Conservation (phyloP, 78 protist species). For the Anaeramoeba flamelloides region DNA sequence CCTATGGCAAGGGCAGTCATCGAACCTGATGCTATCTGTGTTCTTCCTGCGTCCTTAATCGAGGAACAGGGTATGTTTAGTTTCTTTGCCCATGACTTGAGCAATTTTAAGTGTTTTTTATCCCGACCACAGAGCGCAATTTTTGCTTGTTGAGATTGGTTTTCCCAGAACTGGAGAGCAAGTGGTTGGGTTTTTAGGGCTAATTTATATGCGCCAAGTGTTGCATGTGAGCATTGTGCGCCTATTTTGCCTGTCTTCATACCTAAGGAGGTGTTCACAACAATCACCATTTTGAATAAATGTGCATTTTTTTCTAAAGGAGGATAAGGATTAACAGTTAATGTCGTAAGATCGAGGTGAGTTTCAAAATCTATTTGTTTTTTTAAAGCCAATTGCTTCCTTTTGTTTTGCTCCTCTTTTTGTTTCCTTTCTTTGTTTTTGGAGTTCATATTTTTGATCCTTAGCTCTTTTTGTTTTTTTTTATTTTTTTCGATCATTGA, state of each 20-base stretch:
- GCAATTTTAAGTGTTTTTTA: not conserved
- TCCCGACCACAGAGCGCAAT: not conserved
- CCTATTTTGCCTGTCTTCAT: not conserved
- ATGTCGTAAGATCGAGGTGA: no score
- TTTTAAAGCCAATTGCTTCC: no score
- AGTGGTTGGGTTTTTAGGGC: not conserved
- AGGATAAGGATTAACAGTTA: no score
- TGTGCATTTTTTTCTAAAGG: not conserved
- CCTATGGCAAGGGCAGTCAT: not conserved
- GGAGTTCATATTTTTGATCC: no score
- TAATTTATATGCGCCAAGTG: not conserved
- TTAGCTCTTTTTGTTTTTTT: no score
- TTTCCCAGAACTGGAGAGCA: not conserved
- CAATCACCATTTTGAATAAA: not conserved
- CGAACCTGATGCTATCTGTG: not conserved
- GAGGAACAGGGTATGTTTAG: not conserved
- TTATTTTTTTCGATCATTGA: no score
- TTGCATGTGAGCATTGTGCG: not conserved
- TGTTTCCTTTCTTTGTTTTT: no score
- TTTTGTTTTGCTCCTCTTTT: no score
- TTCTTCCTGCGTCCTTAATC: not conserved
- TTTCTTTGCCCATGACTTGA: not conserved
- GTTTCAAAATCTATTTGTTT: no score
- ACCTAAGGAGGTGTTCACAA: not conserved
- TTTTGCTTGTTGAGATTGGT: not conserved